Base-by-base conservation (phyloP, 1,139 yeast species). In the Hemisphaericaspora xylanilytica region DNA sequence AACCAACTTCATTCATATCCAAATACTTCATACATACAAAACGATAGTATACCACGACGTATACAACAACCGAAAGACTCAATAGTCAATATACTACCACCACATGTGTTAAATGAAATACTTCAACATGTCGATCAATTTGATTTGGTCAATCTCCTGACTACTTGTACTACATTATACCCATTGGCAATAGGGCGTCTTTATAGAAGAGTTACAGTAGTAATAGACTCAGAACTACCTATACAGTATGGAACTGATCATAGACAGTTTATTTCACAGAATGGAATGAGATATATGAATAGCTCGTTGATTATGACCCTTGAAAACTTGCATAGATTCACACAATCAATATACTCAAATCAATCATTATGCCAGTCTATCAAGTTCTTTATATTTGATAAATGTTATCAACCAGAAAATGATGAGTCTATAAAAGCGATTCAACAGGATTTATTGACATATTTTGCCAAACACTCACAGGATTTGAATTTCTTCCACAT, bases 301-400 rank as follows among this genome's bases (percentile, higher is more conserved):
- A 52, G 62, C 12, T 40, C 70, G 2, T 39, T 67, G 20, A 61
- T 67, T 12, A 41, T 63, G 12, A 42, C 45, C 12, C 37, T 52
- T 12, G 41, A 39, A 3, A 52, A 50, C 28, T 45, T 66, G 28
- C 25, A 51, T 29, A 40, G 39, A 37, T 61, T 66, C 36, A 40
- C 61, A 10, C 39, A 47, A 5, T 38, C 59, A 1, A 38, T 67
- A 14, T 42, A 50, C 10, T 18, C 40, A 9, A 58, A 58, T 39
- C 50, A 50, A 2, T 20, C 36, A 2, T 48, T 64, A 36, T 41
- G 65, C 3, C 57, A 54, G 24, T 49, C 50, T 28, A 50, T 67
- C 37, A 54, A 54, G 41, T 62, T 49, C 39, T 65, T 67, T 42
- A 57, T 65, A 11, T 65, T 67, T 48, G 72, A 66, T 41, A 65